Base-by-base conservation (phyloP, 129 eudicot genomes). In the Escallonia herrerae region DNA sequence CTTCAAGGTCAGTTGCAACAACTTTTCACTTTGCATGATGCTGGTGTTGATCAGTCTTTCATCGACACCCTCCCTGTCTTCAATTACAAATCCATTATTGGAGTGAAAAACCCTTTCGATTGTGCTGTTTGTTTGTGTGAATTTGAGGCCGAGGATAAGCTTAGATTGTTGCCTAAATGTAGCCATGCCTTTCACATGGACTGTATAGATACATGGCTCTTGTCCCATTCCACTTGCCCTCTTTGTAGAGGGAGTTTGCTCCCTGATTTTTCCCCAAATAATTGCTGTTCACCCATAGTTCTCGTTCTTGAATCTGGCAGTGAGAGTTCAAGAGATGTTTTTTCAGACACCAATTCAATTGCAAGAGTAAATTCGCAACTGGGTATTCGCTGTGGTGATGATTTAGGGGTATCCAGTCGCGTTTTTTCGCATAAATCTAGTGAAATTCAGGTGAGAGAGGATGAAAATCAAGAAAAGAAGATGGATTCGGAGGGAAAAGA, bases 81-180 rank as follows among this genome's bases (percentile, higher is more conserved):
- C 58, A 75, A 56, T 51, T 93, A 93, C 79, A 93, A 83, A 8
- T 77, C 91, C 6, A 85, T 93, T 33, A 78, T 86, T 33, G 98
- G 98, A 9, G 79, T 78, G 4, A 91, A 85, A 55, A 79, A 76
- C 76, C 97, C 97, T 15, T 87, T 91, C 75, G 97, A 91, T 76
- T 91, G 97, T 81, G 97, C 97, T 73, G 97, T 91, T 63, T 91
- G 97, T 75, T 77, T 91, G 65, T 91, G 89, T 73, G 97, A 91
- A 69, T 91, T 85, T 74, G 95, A 88, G 64, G 65, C 74, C 43
- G 96, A 88, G 15, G 95, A 93, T 78, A 81, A 83, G 40, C 82
- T 88, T 3, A 77, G 98, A 54, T 58, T 88, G 44, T 69, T 93
- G 70, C 96, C 98, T 3, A 88, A 83, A 62, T 93, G 98, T 62